Evolutionary conservation across 1,284 basidiomycete genomes (phyloP).

Genomic region (Papiliotrema fonsecae): DNA sequence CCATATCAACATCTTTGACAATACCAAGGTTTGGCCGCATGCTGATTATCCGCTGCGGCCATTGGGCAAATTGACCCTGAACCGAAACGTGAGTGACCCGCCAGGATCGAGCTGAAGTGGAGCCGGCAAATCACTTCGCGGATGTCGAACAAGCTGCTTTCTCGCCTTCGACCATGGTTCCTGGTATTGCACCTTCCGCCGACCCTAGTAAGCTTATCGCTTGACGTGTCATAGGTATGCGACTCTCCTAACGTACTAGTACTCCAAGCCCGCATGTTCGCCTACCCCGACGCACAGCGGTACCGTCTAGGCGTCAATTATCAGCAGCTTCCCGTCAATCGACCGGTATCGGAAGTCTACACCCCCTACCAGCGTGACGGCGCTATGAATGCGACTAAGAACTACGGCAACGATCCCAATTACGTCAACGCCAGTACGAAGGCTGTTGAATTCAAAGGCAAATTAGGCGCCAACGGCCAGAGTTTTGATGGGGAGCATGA

Average conservation of each 20-base stretch:
- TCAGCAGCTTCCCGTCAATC: constrained; percentile 80
- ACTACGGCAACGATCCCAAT: constrained; percentile 77
- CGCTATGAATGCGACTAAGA: constrained; percentile 58
- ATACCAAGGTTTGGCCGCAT: constrained; percentile 88
- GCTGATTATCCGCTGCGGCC: constrained; percentile 76
- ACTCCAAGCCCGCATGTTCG: constrained; percentile 86
- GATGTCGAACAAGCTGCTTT: constrained; percentile 70
- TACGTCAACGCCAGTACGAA: too few relatives aligned
- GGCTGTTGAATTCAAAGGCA: too few relatives aligned
- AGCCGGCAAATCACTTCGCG: constrained; percentile 49
- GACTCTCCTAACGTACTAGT: too few relatives aligned
- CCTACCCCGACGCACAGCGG: constrained; percentile 89
- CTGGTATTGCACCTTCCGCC: constrained; percentile 79
- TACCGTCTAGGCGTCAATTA: constrained; percentile 68
- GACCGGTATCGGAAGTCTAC: constrained; percentile 56
- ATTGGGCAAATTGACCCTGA: constrained; percentile 78
- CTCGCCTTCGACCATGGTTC: constrained; percentile 71
- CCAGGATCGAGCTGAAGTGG: neutral
- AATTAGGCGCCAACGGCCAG: too few relatives aligned
- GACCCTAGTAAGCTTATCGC: too few relatives aligned
- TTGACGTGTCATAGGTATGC: too few relatives aligned
- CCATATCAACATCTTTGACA: constrained; percentile 58
- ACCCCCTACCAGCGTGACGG: constrained; percentile 73
- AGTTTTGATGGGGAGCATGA: too few relatives aligned
- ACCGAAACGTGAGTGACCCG: constrained; percentile 58